Conservation (phyloP, 2,329 filamentous ascomycete species). For the Stemphylium lycopersici region DNA sequence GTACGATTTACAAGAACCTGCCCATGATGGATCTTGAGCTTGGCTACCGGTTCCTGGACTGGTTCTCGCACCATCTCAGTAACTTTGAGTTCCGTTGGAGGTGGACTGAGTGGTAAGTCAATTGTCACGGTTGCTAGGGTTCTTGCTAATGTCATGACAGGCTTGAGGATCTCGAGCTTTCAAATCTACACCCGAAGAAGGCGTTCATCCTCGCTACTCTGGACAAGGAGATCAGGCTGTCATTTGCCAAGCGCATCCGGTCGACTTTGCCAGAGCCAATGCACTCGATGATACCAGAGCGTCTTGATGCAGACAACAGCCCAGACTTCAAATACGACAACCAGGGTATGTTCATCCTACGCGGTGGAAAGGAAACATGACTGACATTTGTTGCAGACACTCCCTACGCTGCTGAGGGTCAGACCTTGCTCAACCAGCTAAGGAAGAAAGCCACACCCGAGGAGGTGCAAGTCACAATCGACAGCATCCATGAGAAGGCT, state of each 20-base stretch:
- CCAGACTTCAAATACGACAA: slow-evolving; percentile 90
- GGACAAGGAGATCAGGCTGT: slow-evolving; percentile 95
- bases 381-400: slow-evolving; percentile 59
- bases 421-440: slow-evolving; percentile 78
- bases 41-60: slow-evolving; percentile 86
- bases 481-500: slow-evolving; percentile 81
- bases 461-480: slow-evolving; percentile 81
- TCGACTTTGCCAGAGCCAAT: slow-evolving; percentile 89
- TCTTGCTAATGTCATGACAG: slow-evolving; percentile 45
- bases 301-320: slow-evolving; percentile 92
- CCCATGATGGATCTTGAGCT: slow-evolving; percentile 87
- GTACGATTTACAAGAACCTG: slow-evolving; percentile 84
- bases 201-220: slow-evolving; percentile 89
- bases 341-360: slow-evolving; percentile 63
- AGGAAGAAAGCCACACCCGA: slow-evolving; percentile 84
- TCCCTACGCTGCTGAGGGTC: slow-evolving; percentile 84
- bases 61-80: slow-evolving; percentile 97
- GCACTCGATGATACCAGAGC: slow-evolving; percentile 77
- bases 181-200: slow-evolving; percentile 82
- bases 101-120: slow-evolving; percentile 86
- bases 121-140: not conserved
- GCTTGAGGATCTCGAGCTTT: slow-evolving; percentile 79
- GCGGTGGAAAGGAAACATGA: not conserved
- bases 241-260: slow-evolving; percentile 94
- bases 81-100: slow-evolving; percentile 99